Conservation (phyloP, 768 basidiomycete species). For the Pisolithus marmoratus region DNA sequence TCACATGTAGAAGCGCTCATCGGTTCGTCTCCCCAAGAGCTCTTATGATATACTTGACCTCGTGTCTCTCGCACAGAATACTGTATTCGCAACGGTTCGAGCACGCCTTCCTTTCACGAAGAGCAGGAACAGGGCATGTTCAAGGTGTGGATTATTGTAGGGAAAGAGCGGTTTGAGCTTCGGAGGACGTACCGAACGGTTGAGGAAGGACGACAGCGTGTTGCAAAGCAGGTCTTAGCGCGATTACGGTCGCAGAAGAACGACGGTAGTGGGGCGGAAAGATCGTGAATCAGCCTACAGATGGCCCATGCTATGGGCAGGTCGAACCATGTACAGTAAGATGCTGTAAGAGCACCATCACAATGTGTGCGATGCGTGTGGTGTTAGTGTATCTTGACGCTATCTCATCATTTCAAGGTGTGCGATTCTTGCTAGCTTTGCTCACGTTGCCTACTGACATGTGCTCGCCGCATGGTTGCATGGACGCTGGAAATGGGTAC, state of each 20-base stretch:
- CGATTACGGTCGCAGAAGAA: slow-evolving; percentile 26
- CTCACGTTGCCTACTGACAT: too few relatives aligned
- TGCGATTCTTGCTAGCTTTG: too few relatives aligned
- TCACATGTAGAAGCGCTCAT: slow-evolving; percentile 14
- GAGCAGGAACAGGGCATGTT: slow-evolving; percentile 17
- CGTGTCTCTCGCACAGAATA: slow-evolving; percentile 13
- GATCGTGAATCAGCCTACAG: neutral
- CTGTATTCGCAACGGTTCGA: slow-evolving; percentile 10
- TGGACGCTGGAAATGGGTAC: neutral
- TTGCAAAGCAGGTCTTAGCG: slow-evolving; percentile 40
- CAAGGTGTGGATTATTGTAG: slow-evolving; percentile 45
- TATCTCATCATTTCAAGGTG: too few relatives aligned
- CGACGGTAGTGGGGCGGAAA: neutral
- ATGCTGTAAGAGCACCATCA: too few relatives aligned
- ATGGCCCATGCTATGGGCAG: too few relatives aligned
- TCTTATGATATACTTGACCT: neutral
- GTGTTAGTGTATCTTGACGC: too few relatives aligned
- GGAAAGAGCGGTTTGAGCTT: slow-evolving; percentile 39
- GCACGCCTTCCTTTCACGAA: slow-evolving; percentile 31
- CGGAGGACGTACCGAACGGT: slow-evolving; percentile 33
- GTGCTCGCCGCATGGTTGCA: neutral
- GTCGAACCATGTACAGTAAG: too few relatives aligned
- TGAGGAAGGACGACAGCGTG: slow-evolving; percentile 36
- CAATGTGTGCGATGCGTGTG: too few relatives aligned
- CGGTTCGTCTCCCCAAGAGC: slow-evolving; percentile 1